phyloP scores from a whole-genome alignment of 306 rosid genomes.

The Gillenia trifoliata region DNA sequence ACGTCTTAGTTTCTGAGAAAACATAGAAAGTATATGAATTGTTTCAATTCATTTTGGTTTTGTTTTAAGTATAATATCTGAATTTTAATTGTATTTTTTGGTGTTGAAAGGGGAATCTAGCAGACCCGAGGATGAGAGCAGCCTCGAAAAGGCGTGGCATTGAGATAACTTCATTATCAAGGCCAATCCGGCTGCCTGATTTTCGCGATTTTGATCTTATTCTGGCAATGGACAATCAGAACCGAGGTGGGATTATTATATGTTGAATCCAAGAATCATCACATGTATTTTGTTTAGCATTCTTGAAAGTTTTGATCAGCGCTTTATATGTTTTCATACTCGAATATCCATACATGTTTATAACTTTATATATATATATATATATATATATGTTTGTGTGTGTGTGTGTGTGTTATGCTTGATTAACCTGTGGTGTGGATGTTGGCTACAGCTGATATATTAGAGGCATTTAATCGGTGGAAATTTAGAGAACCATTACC shows the following conservation, averaged over 20 bases:
- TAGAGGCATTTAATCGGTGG: slow-evolving; percentile 69
- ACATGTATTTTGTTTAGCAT: slow-evolving; percentile 8
- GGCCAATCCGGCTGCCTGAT: slow-evolving; percentile 80
- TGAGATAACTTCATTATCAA: slow-evolving; percentile 68
- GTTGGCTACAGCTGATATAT: slow-evolving; percentile 59
- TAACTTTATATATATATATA: neutral
- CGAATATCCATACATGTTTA: neutral
- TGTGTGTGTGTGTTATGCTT: neutral
- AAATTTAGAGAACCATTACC: slow-evolving; percentile 51
- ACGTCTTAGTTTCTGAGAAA: neutral
- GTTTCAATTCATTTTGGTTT: neutral
- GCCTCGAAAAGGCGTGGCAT: slow-evolving; percentile 82
- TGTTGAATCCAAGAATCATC: neutral
- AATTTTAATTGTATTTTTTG: slow-evolving; percentile 16
- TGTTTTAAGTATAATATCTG: neutral
- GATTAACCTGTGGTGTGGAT: slow-evolving; percentile 17
- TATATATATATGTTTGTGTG: no score
- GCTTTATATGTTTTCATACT: neutral
- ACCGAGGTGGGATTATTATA: slow-evolving; percentile 47
- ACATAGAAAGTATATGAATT: neutral
- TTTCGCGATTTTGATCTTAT: slow-evolving; percentile 78
- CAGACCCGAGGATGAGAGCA: slow-evolving; percentile 91
- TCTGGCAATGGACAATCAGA: slow-evolving; percentile 88
- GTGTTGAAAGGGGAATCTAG: slow-evolving; percentile 63
- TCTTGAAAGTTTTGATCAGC: slow-evolving; percentile 1